A percentile compares a stretch with the other conserved stretches of the same genome.
phyloP scores from a whole-genome alignment of 768 basidiomycete species.

The Serpula lacrymans region DNA sequence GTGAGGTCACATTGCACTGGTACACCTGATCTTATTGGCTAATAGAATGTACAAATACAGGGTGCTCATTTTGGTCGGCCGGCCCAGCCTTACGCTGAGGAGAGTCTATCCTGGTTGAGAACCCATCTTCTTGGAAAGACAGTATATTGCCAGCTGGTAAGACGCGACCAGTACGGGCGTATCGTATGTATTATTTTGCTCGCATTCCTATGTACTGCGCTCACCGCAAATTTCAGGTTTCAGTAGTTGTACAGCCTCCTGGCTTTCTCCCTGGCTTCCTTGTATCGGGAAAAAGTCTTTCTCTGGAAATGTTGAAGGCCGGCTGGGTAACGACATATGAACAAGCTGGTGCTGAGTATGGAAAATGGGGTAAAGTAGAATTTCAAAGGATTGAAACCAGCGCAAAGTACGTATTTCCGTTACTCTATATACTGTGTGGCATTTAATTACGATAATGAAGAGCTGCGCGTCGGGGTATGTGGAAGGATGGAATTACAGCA shows the following conservation, averaged over 20 bases:
- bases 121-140: slow-evolving; percentile 49
- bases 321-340: slow-evolving; percentile 78
- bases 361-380: slow-evolving; percentile 58
- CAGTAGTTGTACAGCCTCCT: slow-evolving; percentile 55
- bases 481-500: slow-evolving; percentile 48
- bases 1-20: slow-evolving; percentile 32
- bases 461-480: slow-evolving; percentile 66
- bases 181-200: slow-evolving; percentile 52
- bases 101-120: slow-evolving; percentile 73
- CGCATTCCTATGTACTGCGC: neutral
- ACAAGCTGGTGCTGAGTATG: slow-evolving; percentile 79
- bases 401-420: slow-evolving; percentile 55
- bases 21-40: neutral
- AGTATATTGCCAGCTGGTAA: slow-evolving; percentile 69
- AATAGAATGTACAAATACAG: slow-evolving; percentile 31
- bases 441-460: slow-evolving; percentile 33
- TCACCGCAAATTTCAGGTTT: slow-evolving; percentile 46
- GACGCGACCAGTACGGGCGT: slow-evolving; percentile 81
- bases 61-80: slow-evolving; percentile 82
- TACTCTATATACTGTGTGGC: neutral
- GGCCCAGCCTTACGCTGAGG: slow-evolving; percentile 69
- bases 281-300: slow-evolving; percentile 45
- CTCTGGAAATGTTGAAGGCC: slow-evolving; percentile 72
- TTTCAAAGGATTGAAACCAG: slow-evolving; percentile 60
- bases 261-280: slow-evolving; percentile 51